These are phyloP conservation scores for Cyberlindnera samutprakarnensis DNA, from an alignment of 805 yeast species.

Conservation along the genomic window DNA sequence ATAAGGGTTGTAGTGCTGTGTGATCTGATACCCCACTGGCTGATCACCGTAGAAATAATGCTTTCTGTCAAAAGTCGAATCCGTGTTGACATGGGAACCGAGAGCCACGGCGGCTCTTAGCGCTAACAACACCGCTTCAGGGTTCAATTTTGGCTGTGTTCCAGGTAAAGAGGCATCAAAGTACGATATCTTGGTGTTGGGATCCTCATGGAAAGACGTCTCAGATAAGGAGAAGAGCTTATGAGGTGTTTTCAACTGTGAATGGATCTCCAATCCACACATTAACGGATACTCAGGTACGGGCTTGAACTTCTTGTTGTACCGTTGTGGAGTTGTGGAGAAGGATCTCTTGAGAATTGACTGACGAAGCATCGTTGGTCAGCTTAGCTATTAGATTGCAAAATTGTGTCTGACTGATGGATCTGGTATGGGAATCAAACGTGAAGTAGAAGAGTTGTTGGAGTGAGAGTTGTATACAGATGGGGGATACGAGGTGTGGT, in stretches of 20 bases:
- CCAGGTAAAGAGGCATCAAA: conserved; percentile 91
- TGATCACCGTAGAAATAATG: conserved; percentile 97
- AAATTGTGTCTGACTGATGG: too few relatives aligned
- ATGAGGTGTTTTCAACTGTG: conserved; percentile 67
- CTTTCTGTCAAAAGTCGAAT: conserved; percentile 80
- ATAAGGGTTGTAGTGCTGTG: conserved; percentile 79
- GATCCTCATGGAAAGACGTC: conserved; percentile 39
- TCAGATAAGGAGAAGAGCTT: conserved; percentile 72
- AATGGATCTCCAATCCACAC: conserved; percentile 91
- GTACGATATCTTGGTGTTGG: conserved; percentile 65
- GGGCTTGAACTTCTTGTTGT: conserved; percentile 4
- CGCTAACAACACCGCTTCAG: conserved; percentile 65
- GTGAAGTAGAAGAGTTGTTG: too few relatives aligned
- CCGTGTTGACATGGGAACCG: conserved; percentile 44
- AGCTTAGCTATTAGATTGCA: too few relatives aligned
- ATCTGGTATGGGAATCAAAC: too few relatives aligned
- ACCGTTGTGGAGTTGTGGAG: conserved; percentile 2
- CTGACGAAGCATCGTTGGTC: too few relatives aligned
- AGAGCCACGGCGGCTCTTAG: conserved; percentile 67
- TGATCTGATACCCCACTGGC: conserved; percentile 92
- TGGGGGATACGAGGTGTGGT: too few relatives aligned
- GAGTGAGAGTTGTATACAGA: too few relatives aligned
- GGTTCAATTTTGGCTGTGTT: conserved; percentile 76
- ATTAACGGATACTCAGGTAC: conserved; percentile 36
- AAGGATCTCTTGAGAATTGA: neutral